Conservation (phyloP, 139 green algal species). For the Gonium pectorale region DNA sequence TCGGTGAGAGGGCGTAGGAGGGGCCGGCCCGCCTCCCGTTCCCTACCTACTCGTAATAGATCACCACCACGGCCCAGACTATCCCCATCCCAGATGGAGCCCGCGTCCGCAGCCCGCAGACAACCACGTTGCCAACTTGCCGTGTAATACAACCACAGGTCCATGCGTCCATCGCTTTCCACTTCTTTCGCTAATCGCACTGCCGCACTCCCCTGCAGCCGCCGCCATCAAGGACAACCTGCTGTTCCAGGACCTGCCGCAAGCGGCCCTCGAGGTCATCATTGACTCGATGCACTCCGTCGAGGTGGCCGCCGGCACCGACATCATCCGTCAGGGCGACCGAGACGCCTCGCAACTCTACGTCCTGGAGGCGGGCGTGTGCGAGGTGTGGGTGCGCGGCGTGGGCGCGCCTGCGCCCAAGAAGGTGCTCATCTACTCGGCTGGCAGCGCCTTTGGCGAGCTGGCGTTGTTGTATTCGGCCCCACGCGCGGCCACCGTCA, state of each 20-base stretch:
- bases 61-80: too few relatives aligned
- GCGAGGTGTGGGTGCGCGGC: constrained; percentile 56
- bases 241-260: constrained; percentile 81
- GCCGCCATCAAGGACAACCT: constrained; percentile 77
- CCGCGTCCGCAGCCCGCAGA: too few relatives aligned
- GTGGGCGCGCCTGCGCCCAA: constrained; percentile 23
- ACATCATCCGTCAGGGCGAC: constrained; percentile 83
- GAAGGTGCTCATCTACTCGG: constrained; percentile 55
- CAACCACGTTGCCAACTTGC: too few relatives aligned
- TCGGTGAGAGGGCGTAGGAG: constrained; percentile 23
- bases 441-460: constrained; percentile 88
- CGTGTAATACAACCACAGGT: too few relatives aligned
- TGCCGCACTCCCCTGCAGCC: too few relatives aligned
- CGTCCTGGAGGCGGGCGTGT: constrained; percentile 65
- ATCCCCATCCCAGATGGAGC: too few relatives aligned
- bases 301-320: constrained; percentile 57
- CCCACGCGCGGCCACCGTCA: constrained; percentile 90
- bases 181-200: too few relatives aligned
- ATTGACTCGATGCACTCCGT: constrained; percentile 80
- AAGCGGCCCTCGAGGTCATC: constrained; percentile 76
- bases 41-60: too few relatives aligned
- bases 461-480: constrained; percentile 93
- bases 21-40: too few relatives aligned
- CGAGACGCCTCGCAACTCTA: constrained; percentile 60
- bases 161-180: too few relatives aligned